Conservation (phyloP, 306 rosid genomes). For the Acmispon strigosus region DNA sequence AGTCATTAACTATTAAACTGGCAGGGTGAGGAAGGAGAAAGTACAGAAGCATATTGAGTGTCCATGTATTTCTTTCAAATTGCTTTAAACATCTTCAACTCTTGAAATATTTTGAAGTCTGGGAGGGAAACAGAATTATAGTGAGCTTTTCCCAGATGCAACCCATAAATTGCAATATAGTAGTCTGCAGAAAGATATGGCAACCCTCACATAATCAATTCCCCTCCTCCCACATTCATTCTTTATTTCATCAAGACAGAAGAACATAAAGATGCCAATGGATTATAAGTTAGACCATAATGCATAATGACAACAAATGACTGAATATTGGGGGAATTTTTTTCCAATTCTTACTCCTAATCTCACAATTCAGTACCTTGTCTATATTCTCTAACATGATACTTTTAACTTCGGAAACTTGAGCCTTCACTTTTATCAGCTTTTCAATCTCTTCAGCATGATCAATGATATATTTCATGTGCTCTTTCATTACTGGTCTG, state of each 20-base stretch:
- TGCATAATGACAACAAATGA: background rate
- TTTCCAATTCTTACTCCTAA: background rate
- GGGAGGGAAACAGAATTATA: background rate
- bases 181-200: background rate
- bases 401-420: conserved; percentile 84
- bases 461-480: conserved; percentile 84
- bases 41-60: background rate
- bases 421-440: conserved; percentile 89
- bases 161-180: background rate
- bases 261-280: background rate
- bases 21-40: background rate
- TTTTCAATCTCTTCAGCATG: conserved; percentile 91
- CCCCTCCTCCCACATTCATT: background rate
- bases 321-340: background rate
- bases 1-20: background rate
- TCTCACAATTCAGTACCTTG: conserved; percentile 30
- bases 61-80: background rate
- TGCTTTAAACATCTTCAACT: background rate
- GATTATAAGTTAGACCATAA: background rate
- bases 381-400: conserved; percentile 85
- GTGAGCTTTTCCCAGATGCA: background rate
- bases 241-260: background rate
- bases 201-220: background rate
- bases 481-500: conserved; percentile 87
- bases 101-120: background rate